phyloP scores from a whole-genome alignment of 257 asterid genomes.

The Apocynum venetum region DNA sequence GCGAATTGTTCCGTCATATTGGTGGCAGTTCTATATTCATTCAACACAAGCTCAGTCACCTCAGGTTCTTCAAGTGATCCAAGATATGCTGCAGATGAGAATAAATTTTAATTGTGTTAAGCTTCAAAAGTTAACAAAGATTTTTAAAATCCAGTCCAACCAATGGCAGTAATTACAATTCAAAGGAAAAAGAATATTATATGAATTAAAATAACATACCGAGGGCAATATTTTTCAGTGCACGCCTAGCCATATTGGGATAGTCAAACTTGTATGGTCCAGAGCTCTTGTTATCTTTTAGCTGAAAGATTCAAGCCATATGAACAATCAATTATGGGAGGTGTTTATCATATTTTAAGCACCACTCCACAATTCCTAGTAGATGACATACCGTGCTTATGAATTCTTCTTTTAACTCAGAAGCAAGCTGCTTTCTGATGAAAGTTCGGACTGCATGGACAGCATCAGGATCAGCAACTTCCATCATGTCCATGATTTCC shows the following conservation, averaged over 20 bases:
- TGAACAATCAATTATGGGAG: not conserved
- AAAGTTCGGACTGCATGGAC: conserved; percentile 72
- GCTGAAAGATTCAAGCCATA: conserved; percentile 34
- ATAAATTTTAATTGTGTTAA: conserved; percentile 2
- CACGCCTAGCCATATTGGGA: conserved; percentile 67
- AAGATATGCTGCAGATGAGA: conserved; percentile 56
- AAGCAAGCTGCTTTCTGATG: conserved; percentile 71
- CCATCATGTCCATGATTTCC: conserved; percentile 86
- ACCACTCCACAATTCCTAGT: not conserved
- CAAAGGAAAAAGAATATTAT: not conserved
- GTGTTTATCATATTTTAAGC: not conserved
- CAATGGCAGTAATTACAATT: not conserved
- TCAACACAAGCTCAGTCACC: conserved; percentile 56
- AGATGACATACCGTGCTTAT: conserved; percentile 43
- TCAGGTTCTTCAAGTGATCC: conserved; percentile 61
- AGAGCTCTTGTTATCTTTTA: conserved; percentile 51
- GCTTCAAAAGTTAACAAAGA: not conserved
- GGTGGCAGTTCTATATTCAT: conserved; percentile 72
- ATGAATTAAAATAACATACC: conserved; percentile 31
- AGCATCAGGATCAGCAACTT: conserved; percentile 88
- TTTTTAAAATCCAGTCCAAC: not conserved
- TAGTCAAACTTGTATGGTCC: conserved; percentile 59
- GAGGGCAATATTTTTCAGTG: conserved; percentile 69
- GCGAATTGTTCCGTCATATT: conserved; percentile 93
- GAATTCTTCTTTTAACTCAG: conserved; percentile 54